Evolutionary conservation across 805 yeast genomes (phyloP).

Genomic region (Candida gorgasii): DNA sequence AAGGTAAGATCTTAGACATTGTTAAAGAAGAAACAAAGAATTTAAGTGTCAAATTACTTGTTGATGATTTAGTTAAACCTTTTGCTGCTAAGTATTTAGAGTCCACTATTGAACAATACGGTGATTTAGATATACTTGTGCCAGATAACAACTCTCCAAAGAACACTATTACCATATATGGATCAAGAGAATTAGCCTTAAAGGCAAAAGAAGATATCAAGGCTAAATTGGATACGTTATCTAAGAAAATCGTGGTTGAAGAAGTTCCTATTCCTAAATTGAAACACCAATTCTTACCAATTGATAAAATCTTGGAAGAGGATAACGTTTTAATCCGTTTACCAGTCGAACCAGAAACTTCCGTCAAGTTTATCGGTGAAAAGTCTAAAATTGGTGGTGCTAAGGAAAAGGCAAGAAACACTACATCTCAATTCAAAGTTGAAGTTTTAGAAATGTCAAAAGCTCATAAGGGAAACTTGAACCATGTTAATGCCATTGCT

Average conservation of each 20-base stretch:
- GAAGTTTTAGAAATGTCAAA: constrained; percentile 79
- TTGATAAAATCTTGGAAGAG: constrained; percentile 50
- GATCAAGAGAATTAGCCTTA: constrained; percentile 68
- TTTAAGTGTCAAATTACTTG: constrained; percentile 50
- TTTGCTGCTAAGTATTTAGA: constrained; percentile 40
- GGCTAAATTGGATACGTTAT: constrained; percentile 44
- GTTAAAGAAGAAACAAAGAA: constrained; percentile 73
- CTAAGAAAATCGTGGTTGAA: constrained; percentile 48
- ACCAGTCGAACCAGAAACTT: constrained; percentile 48
- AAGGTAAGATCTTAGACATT: constrained; percentile 64
- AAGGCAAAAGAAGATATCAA: constrained; percentile 55
- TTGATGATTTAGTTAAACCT: constrained; percentile 46
- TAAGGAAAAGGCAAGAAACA: constrained; percentile 56
- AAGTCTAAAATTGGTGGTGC: constrained; percentile 58
- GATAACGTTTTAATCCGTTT: constrained; percentile 58
- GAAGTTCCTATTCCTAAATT: constrained; percentile 64
- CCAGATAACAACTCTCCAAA: constrained; percentile 40
- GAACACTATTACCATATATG: constrained; percentile 53
- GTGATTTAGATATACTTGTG: constrained; percentile 32
- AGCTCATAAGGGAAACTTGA: constrained; percentile 80
- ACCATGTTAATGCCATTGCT: constrained; percentile 77
- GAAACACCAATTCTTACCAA: constrained; percentile 69
- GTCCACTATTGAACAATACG: constrained; percentile 21
- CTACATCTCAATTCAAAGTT: constrained; percentile 59
- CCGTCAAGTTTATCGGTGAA: constrained; percentile 66